These are phyloP conservation scores for Aspergillus kassunensis DNA, from an alignment of 495 filamentous ascomycete genomes.

Conservation along the genomic window DNA sequence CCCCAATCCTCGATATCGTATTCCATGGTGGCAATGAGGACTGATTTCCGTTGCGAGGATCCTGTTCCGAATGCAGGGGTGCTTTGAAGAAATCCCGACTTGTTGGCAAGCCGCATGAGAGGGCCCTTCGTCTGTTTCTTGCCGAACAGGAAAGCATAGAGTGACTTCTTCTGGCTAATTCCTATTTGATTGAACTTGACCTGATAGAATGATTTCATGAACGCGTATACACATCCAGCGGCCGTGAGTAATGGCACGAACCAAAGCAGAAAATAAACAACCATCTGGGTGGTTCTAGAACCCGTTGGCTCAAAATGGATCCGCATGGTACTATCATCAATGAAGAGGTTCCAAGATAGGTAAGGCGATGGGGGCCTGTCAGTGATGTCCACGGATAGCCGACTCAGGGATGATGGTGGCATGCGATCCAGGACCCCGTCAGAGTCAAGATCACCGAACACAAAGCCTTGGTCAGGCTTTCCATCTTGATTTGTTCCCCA, in stretches of 20 bases:
- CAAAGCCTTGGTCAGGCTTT: constrained; percentile 54
- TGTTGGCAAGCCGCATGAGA: constrained; percentile 34
- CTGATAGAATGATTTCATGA: constrained; percentile 64
- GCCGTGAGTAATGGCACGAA: constrained; percentile 52
- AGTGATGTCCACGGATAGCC: constrained; percentile 59
- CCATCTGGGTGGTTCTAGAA: constrained; percentile 53
- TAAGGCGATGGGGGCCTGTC: constrained; percentile 50
- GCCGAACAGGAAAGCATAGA: constrained; percentile 36
- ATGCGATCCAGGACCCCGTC: constrained; percentile 61
- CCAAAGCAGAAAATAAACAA: constrained; percentile 54
- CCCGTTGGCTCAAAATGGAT: constrained; percentile 54
- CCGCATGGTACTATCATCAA: constrained; percentile 52
- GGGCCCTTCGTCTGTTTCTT: constrained; percentile 30
- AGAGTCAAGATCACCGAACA: constrained; percentile 59
- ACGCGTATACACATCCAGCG: constrained; percentile 50
- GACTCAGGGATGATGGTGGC: constrained; percentile 55
- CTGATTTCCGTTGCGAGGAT: constrained; percentile 44
- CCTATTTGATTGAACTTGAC: constrained; percentile 70
- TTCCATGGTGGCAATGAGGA: constrained; percentile 69
- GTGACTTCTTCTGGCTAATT: constrained; percentile 46
- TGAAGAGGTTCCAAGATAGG: constrained; percentile 51
- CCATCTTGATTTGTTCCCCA: constrained; percentile 69
- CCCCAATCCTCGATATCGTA: constrained; percentile 70
- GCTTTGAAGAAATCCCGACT: constrained; percentile 43
- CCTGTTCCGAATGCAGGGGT: constrained; percentile 44